Base-by-base conservation (phyloP, 495 filamentous ascomycete species). In the Neurospora hispaniola region DNA sequence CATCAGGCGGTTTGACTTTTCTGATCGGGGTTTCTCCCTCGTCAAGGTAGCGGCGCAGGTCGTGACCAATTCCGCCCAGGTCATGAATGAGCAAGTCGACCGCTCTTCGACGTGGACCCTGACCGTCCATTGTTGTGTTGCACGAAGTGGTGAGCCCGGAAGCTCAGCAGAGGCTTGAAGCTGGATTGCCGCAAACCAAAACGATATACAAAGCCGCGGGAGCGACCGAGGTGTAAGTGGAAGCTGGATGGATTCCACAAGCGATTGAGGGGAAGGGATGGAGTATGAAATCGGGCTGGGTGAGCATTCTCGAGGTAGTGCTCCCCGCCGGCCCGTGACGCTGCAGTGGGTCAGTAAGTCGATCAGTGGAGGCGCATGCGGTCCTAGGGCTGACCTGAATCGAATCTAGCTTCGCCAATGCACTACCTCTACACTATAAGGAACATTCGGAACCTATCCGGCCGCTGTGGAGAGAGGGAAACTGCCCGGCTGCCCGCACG, bases 1-100 rank as follows among this genome's bases (percentile, higher is more conserved):
- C 75, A 35, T 40, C 73, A 2, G 78, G 78, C 70, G 75, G 74
- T 71, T 79, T 78, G 44, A 80, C 76, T 44, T 77, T 76, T 71
- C 78, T 76, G 8, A 71, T 39, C 8, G 46, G 40, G 23, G 70
- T 75, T 48, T 68, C 23, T 62, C 76, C 76, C 9, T 75, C 40
- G 18, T 77, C 69, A 5, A 79, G 69, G 68, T 78, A 79, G 31
- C 40, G 74, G 20, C 78, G 46, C n/a, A 80, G 74, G 11, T 73
- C 71, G 35, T 72, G 70, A 66, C 76, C 69, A 54, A 80, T 76
- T 40, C 71, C 71, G 70, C 74, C 71, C 72, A 80, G 40, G 75
- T 79, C 75, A 71, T 70, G 42, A 73, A 71, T 66, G 75, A 79
- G 71, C 35, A 70, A 76, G 68, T 78, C 78, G 74, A 76, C 75